A percentile compares a stretch with the other conserved stretches of the same genome.
Conservation (phyloP, 2,329 filamentous ascomycete species). For the Fusarium sp. region DNA sequence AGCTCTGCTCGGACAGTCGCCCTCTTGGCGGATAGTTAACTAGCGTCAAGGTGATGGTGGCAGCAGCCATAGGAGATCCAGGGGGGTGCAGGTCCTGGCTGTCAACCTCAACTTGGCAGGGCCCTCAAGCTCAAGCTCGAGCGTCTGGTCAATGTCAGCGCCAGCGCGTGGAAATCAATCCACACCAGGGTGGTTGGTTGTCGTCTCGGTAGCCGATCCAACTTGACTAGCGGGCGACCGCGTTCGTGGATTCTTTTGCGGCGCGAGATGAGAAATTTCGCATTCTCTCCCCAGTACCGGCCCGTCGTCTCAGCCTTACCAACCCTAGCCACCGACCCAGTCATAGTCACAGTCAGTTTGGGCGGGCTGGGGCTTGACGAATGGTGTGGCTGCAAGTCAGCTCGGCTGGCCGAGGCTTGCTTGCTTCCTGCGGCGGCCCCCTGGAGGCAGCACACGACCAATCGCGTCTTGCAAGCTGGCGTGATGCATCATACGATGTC, state of each 20-base stretch:
- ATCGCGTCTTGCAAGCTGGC: constrained; percentile 27
- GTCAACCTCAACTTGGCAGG: not conserved
- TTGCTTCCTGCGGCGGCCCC: constrained; percentile 27
- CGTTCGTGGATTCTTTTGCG: constrained; percentile 17
- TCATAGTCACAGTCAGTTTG: not conserved
- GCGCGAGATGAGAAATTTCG: constrained; percentile 24
- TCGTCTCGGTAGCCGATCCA: not conserved
- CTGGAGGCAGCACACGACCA: constrained; percentile 12
- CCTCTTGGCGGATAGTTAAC: not conserved
- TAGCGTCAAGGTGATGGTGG: not conserved
- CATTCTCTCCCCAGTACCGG: constrained; percentile 22
- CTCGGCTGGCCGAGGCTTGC: constrained; percentile 14
- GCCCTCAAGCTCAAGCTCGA: not conserved
- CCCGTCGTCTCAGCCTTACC: constrained; percentile 43
- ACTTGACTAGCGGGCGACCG: not conserved
- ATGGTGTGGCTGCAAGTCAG: not conserved
- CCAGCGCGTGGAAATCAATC: not conserved
- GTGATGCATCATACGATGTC: constrained; percentile 43
- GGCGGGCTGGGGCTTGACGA: not conserved
- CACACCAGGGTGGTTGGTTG: not conserved
- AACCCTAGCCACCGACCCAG: constrained; percentile 19
- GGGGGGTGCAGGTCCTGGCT: not conserved
- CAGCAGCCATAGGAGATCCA: not conserved
- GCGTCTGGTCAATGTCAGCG: not conserved
- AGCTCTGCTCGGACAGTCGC: constrained; percentile 1